These are phyloP conservation scores for Synchytrium microbalum DNA, from an alignment of 371 early-diverging fungal species.

Conservation along the genomic window DNA sequence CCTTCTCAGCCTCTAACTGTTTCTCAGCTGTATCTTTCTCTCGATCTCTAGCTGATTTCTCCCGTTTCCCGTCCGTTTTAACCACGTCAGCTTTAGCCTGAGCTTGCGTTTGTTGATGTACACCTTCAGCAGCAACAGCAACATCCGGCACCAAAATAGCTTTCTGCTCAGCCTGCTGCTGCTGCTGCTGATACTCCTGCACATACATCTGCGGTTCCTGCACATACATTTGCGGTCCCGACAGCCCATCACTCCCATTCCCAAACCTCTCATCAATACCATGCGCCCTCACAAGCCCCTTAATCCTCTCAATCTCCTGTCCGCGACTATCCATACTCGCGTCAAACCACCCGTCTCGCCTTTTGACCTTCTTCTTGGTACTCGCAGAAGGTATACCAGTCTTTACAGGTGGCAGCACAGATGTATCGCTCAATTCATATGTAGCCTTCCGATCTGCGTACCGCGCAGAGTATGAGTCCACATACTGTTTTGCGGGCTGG, in stretches of 20 bases:
- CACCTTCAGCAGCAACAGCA: not conserved
- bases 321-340: not conserved
- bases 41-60: not conserved
- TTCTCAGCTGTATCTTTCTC: not conserved
- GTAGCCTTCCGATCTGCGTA: too few species aligned
- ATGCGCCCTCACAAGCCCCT: not conserved
- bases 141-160: not conserved
- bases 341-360: not conserved
- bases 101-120: too few species aligned
- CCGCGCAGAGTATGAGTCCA: too few species aligned
- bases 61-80: too few species aligned
- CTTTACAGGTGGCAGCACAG: too few species aligned
- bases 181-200: too few species aligned
- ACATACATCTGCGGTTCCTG: too few species aligned
- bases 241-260: not conserved
- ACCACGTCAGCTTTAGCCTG: not conserved
- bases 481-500: too few species aligned
- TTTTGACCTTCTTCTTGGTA: too few species aligned
- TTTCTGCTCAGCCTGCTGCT: not conserved
- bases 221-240: too few species aligned
- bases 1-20: not conserved
- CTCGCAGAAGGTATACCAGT: too few species aligned
- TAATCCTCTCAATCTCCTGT: not conserved
- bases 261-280: not conserved
- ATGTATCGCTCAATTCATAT: too few species aligned